Conservation (phyloP, 768 basidiomycete species). For the Mycena metata region DNA sequence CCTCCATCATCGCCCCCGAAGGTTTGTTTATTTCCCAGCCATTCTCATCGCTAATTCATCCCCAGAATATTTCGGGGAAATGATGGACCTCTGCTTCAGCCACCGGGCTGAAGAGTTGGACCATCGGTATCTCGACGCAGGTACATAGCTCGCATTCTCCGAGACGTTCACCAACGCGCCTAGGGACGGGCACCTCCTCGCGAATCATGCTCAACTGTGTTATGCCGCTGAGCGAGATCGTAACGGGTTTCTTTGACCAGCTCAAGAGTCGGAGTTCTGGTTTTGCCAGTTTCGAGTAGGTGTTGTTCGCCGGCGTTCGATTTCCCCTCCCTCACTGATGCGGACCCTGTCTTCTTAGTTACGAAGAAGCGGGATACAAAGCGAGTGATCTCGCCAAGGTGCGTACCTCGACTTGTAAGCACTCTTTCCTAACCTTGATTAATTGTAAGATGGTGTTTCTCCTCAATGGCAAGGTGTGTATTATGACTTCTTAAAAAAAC, state of each 20-base stretch:
- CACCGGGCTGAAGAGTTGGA: conserved; percentile 89
- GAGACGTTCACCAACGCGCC: background rate
- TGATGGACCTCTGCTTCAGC: conserved; percentile 94
- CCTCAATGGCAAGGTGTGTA: conserved; percentile 64
- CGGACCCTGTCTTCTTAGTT: conserved; percentile 60
- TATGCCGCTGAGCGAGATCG: conserved; percentile 93
- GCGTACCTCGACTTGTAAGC: conserved; percentile 24
- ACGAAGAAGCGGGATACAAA: conserved; percentile 94
- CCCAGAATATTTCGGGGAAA: conserved; percentile 91
- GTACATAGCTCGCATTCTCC: conserved; percentile 34
- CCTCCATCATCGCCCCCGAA: conserved; percentile 95
- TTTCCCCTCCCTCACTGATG: background rate
- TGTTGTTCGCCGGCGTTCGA: conserved; percentile 26
- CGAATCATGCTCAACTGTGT: conserved; percentile 86
- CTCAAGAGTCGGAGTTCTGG: conserved; percentile 94
- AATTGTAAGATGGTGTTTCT: conserved; percentile 85
- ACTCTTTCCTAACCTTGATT: background rate
- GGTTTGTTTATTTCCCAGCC: conserved; percentile 59
- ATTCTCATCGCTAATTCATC: background rate
- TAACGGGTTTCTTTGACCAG: conserved; percentile 95
- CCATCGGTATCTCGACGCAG: conserved; percentile 83
- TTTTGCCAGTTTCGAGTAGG: conserved; percentile 92
- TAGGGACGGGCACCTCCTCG: conserved; percentile 62
- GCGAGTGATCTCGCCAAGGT: conserved; percentile 89
- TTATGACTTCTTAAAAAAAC: background rate